Conservation (phyloP, 2,329 filamentous ascomycete species). For the Capronia americana region DNA sequence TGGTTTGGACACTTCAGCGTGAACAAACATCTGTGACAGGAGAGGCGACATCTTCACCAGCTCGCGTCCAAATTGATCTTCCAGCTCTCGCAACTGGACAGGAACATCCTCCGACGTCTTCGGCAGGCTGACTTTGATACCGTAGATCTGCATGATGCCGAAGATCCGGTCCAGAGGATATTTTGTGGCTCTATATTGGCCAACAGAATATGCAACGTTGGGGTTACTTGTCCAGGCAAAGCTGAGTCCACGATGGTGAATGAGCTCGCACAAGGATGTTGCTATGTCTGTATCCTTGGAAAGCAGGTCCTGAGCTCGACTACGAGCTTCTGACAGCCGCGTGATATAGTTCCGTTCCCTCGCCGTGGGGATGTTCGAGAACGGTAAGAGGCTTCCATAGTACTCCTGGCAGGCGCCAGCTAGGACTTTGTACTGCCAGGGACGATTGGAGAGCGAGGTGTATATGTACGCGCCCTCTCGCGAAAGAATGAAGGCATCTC, state of each 20-base stretch:
- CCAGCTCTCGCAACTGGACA: neutral
- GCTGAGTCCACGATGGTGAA: neutral
- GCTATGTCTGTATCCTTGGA: too few relatives aligned
- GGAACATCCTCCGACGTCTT: neutral
- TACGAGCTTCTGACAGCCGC: too few relatives aligned
- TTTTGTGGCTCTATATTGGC: neutral
- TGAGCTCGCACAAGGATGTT: neutral
- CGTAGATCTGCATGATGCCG: slow-evolving; percentile 1
- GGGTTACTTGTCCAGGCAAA: neutral
- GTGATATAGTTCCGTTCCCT: too few relatives aligned
- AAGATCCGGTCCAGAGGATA: neutral
- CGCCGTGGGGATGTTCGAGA: too few relatives aligned
- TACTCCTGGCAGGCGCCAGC: neutral
- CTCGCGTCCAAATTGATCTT: slow-evolving; percentile 1
- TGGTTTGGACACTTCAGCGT: neutral
- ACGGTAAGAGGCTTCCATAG: too few relatives aligned
- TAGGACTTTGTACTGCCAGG: neutral
- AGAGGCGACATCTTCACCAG: neutral
- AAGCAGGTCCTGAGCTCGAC: too few relatives aligned
- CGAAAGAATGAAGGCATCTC: neutral
- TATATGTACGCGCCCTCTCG: neutral
- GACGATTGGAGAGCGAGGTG: neutral
- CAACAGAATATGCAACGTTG: neutral
- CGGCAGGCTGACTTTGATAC: neutral
- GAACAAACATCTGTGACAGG: neutral